Conservation (phyloP, 2,329 filamentous ascomycete species). For the Dryadomyces quercus-mongolicae region DNA sequence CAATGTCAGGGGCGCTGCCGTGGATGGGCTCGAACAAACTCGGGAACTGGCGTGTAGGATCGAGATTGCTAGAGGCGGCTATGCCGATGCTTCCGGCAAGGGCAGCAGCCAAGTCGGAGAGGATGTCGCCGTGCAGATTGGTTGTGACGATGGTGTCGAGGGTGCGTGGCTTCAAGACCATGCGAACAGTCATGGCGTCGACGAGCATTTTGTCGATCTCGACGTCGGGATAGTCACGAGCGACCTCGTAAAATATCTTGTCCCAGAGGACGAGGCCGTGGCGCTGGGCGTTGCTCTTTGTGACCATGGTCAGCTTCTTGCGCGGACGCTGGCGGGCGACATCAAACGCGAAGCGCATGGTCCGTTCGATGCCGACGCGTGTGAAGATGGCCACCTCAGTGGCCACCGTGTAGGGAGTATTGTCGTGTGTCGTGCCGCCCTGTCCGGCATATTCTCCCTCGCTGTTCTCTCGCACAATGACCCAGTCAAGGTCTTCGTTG, state of each 20-base stretch:
- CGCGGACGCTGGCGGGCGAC: conserved; percentile 36
- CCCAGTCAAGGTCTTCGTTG: conserved; percentile 47
- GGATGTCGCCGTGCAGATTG: conserved; percentile 50
- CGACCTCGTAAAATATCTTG: conserved; percentile 42
- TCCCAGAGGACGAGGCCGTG: conserved; percentile 61
- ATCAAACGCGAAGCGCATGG: conserved; percentile 53
- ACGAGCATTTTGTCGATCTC: conserved; percentile 52
- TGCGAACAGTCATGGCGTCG: conserved; percentile 34
- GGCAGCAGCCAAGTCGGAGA: conserved; percentile 55
- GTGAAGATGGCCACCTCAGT: conserved; percentile 55
- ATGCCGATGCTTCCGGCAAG: conserved; percentile 59
- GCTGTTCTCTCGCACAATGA: conserved; percentile 53
- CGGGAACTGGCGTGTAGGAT: conserved; percentile 39
- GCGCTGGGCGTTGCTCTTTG: conserved; percentile 53
- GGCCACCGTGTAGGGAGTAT: conserved; percentile 43
- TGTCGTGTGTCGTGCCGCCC: conserved; percentile 45
- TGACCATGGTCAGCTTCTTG: conserved; percentile 50
- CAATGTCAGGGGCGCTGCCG: conserved; percentile 41
- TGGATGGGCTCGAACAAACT: conserved; percentile 48
- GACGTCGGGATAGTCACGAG: conserved; percentile 46
- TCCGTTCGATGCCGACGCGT: conserved; percentile 43
- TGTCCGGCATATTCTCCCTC: conserved; percentile 55
- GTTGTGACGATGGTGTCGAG: conserved; percentile 53
- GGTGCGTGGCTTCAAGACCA: conserved; percentile 46
- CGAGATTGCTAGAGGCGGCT: conserved; percentile 52